Evolutionary conservation across 768 basidiomycete genomes (phyloP), one percentile per base, ranked within the genome.

Genomic region (Lactarius psammicola): DNA sequence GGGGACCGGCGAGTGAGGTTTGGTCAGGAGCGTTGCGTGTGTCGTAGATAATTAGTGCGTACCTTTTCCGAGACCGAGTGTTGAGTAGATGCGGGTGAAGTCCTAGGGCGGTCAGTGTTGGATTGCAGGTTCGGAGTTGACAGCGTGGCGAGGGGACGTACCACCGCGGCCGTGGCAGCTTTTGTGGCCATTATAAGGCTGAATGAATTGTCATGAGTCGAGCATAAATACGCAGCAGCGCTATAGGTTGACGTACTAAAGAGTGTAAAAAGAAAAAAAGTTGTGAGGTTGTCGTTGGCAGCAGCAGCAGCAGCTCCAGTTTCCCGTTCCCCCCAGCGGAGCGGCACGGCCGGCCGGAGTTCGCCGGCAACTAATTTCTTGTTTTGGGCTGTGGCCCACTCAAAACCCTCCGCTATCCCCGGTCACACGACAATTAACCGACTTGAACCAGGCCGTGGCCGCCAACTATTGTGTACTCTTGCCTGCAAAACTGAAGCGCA

Each of bases 61-160:
- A 92, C 92, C 92, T 82, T 92, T 92, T 75, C 92, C 92, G 72
- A 94, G 85, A 72, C 89, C 89, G 30, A 94, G 84, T 60, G 89
- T 86, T 62, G 87, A 80, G 77, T 93, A 94, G 70, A 94, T 84
- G 74, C 89, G 89, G 74, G 89, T 77, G 76, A 92, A 93, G 78
- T 93, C 91, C 92, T 94, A 61, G 23, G 61, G 7, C 38, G 13
- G 44, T 40, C 28, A 49, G 23, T 18, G 15, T 66, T 63, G 38
- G 63, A 62, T 59, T 44, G 56, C 63, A 60, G 26, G 49, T 59
- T 55, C 66, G 63, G 59, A 54, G 40, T 60, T 56, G 54, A 59
- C 57, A 38, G 59, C 59, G 26, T 13, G 36, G 28, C 55, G 28
- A 28, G 13, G 55, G 33, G 6, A 75, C 76, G 67, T 66, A 78